Percentiles rank a stretch among this genome's conserved stretches.
Conservation (phyloP, 495 filamentous ascomycete species). For the Xylaria scruposa region DNA sequence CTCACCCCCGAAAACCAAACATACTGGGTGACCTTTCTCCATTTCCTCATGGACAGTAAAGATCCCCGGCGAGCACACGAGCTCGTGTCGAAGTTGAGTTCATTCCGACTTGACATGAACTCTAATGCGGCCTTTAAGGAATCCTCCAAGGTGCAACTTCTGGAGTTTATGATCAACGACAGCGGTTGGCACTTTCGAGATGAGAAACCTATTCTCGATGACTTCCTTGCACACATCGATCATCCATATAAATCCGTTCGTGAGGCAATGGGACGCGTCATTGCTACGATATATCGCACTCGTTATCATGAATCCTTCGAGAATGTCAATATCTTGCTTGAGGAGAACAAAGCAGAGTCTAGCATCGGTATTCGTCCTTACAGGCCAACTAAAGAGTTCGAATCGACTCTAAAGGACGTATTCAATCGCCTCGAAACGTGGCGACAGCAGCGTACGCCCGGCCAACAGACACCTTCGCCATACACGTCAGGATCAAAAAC, state of each 20-base stretch:
- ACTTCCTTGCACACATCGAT: constrained; percentile 91
- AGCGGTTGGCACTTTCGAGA: constrained; percentile 95
- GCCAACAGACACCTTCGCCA: constrained; percentile 89
- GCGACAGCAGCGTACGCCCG: constrained; percentile 82
- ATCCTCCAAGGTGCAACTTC: constrained; percentile 90
- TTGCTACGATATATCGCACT: constrained; percentile 86
- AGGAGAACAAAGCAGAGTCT: constrained; percentile 76
- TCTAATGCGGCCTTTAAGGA: constrained; percentile 99
- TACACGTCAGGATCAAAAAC: constrained; percentile 98
- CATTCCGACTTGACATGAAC: constrained; percentile 88
- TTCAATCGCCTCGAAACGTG: constrained; percentile 86
- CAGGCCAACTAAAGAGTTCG: constrained; percentile 74
- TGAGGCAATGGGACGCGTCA: constrained; percentile 89
- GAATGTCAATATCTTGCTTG: constrained; percentile 74
- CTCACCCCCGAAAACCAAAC: constrained; percentile 91
- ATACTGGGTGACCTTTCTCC: constrained; percentile 94
- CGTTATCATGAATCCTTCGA: constrained; percentile 91
- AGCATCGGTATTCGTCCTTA: constrained; percentile 90
- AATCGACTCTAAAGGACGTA: constrained; percentile 71
- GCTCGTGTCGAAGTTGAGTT: constrained; percentile 80
- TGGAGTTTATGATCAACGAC: constrained; percentile 87
- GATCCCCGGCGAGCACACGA: constrained; percentile 89
- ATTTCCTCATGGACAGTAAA: constrained; percentile 76
- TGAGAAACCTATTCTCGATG: constrained; percentile 84
- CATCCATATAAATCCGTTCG: constrained; percentile 98